phyloP scores from a whole-genome alignment of 2,329 filamentous ascomycete species.

The Tolypocladium guangdongense region DNA sequence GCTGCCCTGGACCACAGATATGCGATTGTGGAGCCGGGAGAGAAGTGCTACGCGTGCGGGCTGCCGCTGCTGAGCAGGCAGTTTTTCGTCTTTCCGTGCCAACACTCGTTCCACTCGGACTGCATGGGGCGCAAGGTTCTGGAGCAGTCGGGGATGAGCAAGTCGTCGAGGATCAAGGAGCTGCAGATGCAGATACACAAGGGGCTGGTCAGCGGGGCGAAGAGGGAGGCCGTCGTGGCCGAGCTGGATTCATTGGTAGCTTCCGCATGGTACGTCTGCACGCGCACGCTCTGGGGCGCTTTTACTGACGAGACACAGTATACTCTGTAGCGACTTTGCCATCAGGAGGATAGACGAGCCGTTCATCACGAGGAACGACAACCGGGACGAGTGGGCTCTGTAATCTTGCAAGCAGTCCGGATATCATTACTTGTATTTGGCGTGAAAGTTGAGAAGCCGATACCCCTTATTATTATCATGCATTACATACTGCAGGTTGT shows the following conservation, averaged over 20 bases:
- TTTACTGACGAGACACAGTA: constrained; percentile 38
- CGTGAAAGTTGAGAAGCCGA: background rate
- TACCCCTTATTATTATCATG: background rate
- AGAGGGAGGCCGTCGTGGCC: constrained; percentile 70
- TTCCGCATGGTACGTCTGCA: constrained; percentile 60
- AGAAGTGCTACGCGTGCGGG: constrained; percentile 83
- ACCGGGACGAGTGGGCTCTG: constrained; percentile 70
- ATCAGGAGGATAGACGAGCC: constrained; percentile 92
- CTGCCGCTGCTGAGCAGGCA: constrained; percentile 79
- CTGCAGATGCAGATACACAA: constrained; percentile 75
- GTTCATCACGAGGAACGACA: constrained; percentile 66
- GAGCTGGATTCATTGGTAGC: constrained; percentile 91
- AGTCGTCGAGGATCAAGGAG: constrained; percentile 71
- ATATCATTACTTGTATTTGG: background rate
- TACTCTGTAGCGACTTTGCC: constrained; percentile 87
- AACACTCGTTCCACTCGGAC: constrained; percentile 95
- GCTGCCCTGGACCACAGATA: constrained; percentile 77
- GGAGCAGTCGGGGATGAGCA: constrained; percentile 65
- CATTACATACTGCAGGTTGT: background rate
- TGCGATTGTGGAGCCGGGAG: constrained; percentile 91
- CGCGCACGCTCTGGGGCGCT: background rate
- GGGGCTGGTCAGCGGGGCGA: constrained; percentile 57
- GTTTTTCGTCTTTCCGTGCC: constrained; percentile 97
- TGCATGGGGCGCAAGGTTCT: constrained; percentile 81
- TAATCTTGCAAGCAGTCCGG: constrained; percentile 17